A percentile compares a stretch with the other conserved stretches of the same genome.
These are phyloP conservation scores for Quercus mongolica DNA, from an alignment of 306 rosid species.

Conservation along the genomic window DNA sequence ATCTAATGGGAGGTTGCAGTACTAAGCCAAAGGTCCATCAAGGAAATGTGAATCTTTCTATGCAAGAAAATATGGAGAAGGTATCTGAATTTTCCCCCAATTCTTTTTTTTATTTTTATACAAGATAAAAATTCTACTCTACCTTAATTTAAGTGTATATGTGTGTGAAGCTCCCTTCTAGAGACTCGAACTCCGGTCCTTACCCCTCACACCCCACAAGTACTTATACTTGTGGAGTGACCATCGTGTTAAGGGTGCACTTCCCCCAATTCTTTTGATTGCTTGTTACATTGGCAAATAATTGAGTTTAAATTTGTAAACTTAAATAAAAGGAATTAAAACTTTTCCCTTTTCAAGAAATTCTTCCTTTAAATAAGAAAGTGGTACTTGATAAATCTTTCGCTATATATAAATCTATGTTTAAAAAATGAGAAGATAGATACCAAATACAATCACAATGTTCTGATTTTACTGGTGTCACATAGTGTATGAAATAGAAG, in stretches of 20 bases:
- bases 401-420: not conserved
- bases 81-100: conserved; percentile 27
- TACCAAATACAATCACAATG: not conserved
- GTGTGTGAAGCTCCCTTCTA: fast-evolving
- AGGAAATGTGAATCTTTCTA: conserved; percentile 26
- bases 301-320: not conserved
- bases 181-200: fast-evolving
- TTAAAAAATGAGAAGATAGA: not conserved
- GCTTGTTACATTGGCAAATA: not conserved
- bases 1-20: conserved; percentile 25
- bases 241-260: no score
- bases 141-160: no score
- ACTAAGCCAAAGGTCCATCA: conserved; percentile 26
- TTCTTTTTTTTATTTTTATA: not conserved
- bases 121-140: no score
- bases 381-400: no score
- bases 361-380: no score
- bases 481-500: not conserved
- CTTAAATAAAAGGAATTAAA: not conserved
- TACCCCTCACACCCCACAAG: no score
- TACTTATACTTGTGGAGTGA: no score
- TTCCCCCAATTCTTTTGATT: conserved; percentile 16
- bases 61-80: conserved; percentile 36
- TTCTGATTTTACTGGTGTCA: not conserved
- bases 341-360: not conserved